Percentiles rank a stretch among this genome's conserved stretches.
Evolutionary conservation across 2,329 filamentous ascomycete genomes (phyloP).

Genomic region (Fusarium nematophilum): DNA sequence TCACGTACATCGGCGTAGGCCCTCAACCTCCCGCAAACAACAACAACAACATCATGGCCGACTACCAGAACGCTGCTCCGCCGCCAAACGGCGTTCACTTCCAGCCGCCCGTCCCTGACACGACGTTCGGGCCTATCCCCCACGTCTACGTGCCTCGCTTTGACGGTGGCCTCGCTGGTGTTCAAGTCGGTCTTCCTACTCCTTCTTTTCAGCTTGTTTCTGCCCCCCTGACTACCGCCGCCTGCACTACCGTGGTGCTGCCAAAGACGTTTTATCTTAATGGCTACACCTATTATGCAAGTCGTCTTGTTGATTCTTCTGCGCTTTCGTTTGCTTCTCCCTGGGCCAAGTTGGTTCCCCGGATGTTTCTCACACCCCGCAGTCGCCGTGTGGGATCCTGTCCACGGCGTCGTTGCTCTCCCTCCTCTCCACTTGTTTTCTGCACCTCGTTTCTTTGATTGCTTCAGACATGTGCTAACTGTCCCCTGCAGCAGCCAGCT

Average conservation of each 20-base stretch:
- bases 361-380: background rate
- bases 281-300: constrained; percentile 55
- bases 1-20: constrained; percentile 46
- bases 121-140: constrained; percentile 64
- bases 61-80: constrained; percentile 57
- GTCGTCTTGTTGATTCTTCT: constrained; percentile 38
- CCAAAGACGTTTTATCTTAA: constrained; percentile 49
- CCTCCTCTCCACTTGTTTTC: background rate
- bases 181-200: constrained; percentile 49
- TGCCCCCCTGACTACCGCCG: constrained; percentile 33
- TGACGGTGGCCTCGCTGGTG: constrained; percentile 52
- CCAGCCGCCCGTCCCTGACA: constrained; percentile 69
- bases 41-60: constrained; percentile 47
- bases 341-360: constrained; percentile 10
- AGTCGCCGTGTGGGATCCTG: too few relatives aligned
- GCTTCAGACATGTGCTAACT: constrained; percentile 25
- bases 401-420: background rate
- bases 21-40: constrained; percentile 44
- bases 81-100: constrained; percentile 61
- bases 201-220: constrained; percentile 41
- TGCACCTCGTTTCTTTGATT: background rate
- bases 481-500: constrained; percentile 45
- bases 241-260: constrained; percentile 46
- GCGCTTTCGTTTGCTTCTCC: constrained; percentile 3
- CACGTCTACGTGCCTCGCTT: constrained; percentile 68